Evolutionary conservation across 306 rosid genomes (phyloP).

Genomic region (Prunus campanulata): DNA sequence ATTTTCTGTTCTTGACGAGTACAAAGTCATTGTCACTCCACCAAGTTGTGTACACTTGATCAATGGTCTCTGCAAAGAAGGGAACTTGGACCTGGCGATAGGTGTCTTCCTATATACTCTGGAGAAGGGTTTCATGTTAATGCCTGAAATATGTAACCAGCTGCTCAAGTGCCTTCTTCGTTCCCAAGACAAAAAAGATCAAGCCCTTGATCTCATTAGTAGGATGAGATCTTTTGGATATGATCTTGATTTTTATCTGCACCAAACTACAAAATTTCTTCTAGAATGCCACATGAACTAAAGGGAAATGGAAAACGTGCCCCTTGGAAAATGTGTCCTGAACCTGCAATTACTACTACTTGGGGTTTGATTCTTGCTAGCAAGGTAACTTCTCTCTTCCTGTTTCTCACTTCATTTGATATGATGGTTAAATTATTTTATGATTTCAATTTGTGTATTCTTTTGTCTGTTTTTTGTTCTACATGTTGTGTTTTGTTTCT

Average conservation of each 20-base stretch:
- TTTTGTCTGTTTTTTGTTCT: neutral
- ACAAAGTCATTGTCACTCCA: slow-evolving; percentile 46
- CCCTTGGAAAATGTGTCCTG: neutral
- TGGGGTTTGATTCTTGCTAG: neutral
- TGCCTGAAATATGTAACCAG: slow-evolving; percentile 30
- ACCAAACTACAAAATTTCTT: slow-evolving; percentile 28
- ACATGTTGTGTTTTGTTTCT: neutral
- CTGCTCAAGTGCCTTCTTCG: slow-evolving; percentile 42
- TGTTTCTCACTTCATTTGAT: neutral
- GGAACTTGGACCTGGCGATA: slow-evolving; percentile 47
- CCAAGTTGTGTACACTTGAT: slow-evolving; percentile 79
- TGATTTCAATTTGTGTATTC: neutral
- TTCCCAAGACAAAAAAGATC: slow-evolving; percentile 35
- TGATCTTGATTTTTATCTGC: slow-evolving; percentile 23
- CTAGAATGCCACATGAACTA: slow-evolving; percentile 9
- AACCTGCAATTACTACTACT: neutral
- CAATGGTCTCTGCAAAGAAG: slow-evolving; percentile 42
- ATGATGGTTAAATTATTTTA: neutral
- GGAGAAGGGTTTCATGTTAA: slow-evolving; percentile 52
- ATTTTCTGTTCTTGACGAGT: slow-evolving; percentile 62
- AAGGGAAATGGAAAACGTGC: slow-evolving; percentile 1
- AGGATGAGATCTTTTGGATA: slow-evolving; percentile 60
- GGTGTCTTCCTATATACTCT: slow-evolving; percentile 55
- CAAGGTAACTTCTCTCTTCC: neutral
- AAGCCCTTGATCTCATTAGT: slow-evolving; percentile 40